A percentile compares a stretch with the other conserved stretches of the same genome.
These are phyloP conservation scores for Fusarium sp. DNA, from an alignment of 2,329 filamentous ascomycete species.

Conservation along the genomic window DNA sequence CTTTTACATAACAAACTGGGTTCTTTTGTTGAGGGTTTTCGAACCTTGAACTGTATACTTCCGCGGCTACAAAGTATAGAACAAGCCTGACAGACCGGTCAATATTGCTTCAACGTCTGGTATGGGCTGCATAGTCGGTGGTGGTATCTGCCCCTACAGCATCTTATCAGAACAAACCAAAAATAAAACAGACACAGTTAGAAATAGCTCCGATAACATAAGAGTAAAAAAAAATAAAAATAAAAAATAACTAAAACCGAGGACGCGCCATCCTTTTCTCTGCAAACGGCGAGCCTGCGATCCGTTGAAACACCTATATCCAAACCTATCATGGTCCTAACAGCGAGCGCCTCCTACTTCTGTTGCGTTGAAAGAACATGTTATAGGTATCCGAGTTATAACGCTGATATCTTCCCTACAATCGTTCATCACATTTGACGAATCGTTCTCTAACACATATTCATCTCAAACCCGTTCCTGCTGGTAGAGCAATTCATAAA, in stretches of 20 bases:
- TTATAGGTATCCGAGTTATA: conserved; percentile 1
- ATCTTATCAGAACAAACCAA: conserved; percentile 7
- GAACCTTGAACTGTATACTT: not conserved
- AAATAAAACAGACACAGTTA: not conserved
- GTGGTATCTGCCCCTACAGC: conserved; percentile 28
- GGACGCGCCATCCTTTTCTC: conserved; percentile 1
- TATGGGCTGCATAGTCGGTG: conserved; percentile 5
- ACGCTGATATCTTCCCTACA: not conserved
- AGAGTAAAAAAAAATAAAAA: not conserved
- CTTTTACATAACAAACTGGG: no score
- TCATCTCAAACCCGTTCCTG: not conserved
- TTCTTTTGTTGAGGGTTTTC: not conserved
- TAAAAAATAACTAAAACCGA: conserved; percentile 6
- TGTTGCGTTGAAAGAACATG: not conserved
- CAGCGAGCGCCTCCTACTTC: not conserved
- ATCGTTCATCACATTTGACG: conserved; percentile 4
- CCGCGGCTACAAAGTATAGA: no score
- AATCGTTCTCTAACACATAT: conserved; percentile 9
- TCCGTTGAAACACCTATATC: conserved; percentile 19
- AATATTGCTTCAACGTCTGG: no score
- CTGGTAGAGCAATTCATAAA: not conserved
- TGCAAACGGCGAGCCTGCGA: conserved; percentile 31
- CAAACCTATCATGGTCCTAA: conserved; percentile 2
- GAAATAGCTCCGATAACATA: not conserved
- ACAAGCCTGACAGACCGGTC: no score